Evolutionary conservation across 164 flowering plant species (phyloP).

Genomic region (Nymphaea colorata): DNA sequence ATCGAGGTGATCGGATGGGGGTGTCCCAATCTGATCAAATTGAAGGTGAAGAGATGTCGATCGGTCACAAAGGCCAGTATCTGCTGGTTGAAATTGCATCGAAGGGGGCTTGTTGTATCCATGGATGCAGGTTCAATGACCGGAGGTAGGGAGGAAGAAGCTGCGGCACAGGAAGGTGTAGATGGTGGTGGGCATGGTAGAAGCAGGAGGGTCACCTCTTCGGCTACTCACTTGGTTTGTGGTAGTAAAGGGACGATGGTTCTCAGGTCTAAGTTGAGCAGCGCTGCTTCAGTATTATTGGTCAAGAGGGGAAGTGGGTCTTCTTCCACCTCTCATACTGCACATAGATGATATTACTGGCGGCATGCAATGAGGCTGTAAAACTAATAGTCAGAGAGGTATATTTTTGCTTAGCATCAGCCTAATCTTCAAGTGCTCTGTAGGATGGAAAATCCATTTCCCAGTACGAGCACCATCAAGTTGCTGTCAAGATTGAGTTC

Average conservation of each 20-base stretch:
- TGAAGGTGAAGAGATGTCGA: conserved; percentile 26
- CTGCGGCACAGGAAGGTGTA: not conserved
- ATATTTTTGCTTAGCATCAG: too few relatives aligned
- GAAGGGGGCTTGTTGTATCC: conserved; percentile 12
- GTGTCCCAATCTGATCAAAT: conserved; percentile 21
- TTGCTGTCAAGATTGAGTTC: too few relatives aligned
- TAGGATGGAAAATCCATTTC: too few relatives aligned
- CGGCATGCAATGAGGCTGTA: not conserved
- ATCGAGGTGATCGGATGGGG: conserved; percentile 15
- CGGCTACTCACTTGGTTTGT: conserved; percentile 13
- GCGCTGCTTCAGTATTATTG: conserved; percentile 1
- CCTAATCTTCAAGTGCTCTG: too few relatives aligned
- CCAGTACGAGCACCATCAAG: too few relatives aligned
- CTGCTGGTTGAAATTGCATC: conserved; percentile 6
- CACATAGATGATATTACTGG: not conserved
- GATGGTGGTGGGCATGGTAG: conserved; percentile 1
- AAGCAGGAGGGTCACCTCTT: not conserved
- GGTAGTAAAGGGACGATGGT: conserved; percentile 19
- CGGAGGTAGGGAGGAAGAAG: conserved; percentile 7
- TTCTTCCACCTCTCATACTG: not conserved
- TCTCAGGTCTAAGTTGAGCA: conserved; percentile 12
- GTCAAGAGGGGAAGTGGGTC: not conserved
- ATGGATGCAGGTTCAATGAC: conserved; percentile 16
- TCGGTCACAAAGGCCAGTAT: conserved; percentile 12
- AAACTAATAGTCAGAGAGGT: too few relatives aligned